Percentiles rank a stretch among this genome's conserved stretches.
These are phyloP conservation scores for Helicostylum pulchrum DNA, from an alignment of 192 early-diverging fungal species.

Conservation along the genomic window DNA sequence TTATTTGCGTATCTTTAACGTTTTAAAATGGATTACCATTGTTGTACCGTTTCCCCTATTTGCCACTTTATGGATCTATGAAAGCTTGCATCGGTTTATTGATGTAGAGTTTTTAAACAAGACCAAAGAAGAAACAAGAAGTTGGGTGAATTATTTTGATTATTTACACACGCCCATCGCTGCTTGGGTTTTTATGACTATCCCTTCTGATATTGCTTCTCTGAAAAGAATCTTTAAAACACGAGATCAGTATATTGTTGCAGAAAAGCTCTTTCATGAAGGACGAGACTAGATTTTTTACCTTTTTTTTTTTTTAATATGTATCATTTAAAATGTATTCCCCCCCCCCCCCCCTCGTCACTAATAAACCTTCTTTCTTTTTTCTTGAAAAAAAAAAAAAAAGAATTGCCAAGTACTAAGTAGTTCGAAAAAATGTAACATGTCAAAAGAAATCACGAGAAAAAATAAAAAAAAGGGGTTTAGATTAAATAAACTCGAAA, in stretches of 20 bases:
- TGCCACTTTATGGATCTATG: slow-evolving; percentile 42
- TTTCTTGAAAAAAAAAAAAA: too few species aligned
- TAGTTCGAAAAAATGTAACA: too few species aligned
- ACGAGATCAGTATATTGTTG: slow-evolving; percentile 40
- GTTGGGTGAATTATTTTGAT: slow-evolving; percentile 36
- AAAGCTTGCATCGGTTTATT: slow-evolving; percentile 38
- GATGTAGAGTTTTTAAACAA: slow-evolving; percentile 44
- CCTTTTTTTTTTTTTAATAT: too few species aligned
- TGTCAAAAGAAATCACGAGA: too few species aligned
- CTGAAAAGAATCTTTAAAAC: slow-evolving; percentile 37
- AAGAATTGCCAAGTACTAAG: too few species aligned
- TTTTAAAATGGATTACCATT: slow-evolving; percentile 40
- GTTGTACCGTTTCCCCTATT: slow-evolving; percentile 44
- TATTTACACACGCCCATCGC: slow-evolving; percentile 42
- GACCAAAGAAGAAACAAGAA: slow-evolving; percentile 13
- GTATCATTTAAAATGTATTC: too few species aligned
- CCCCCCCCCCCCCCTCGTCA: too few species aligned
- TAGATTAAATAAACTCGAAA: too few species aligned
- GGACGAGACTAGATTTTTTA: background rate
- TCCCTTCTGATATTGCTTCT: slow-evolving; percentile 43
- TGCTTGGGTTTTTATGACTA: slow-evolving; percentile 50
- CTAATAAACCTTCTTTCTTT: too few species aligned
- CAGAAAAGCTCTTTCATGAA: slow-evolving; percentile 35
- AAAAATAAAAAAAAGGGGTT: too few species aligned
- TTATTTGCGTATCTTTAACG: slow-evolving; percentile 36